phyloP scores from a whole-genome alignment of 176 grass and related monocot genomes.

The Calamus simplicifolius region DNA sequence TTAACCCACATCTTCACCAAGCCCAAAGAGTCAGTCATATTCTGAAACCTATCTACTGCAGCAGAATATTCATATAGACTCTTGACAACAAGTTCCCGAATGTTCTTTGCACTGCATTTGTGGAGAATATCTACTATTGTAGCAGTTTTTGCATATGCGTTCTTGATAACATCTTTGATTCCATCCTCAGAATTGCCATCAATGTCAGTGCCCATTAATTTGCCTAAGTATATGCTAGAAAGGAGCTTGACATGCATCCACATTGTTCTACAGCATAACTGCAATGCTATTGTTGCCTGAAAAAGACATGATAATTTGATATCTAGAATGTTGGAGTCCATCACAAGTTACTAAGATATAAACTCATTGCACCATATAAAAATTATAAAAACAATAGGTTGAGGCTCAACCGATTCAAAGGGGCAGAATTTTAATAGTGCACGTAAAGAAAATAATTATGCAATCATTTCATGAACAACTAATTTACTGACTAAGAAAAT shows the following conservation, averaged over 20 bases:
- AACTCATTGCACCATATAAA: too few relatives aligned
- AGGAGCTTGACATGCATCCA: constrained; percentile 28
- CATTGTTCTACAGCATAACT: constrained; percentile 53
- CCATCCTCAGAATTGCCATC: constrained; percentile 15
- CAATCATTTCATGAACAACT: too few relatives aligned
- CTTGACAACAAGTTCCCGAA: constrained; percentile 34
- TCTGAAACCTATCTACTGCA: constrained; percentile 21
- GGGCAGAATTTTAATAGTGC: too few relatives aligned
- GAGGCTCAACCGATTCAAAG: too few relatives aligned
- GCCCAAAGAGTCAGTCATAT: constrained; percentile 31
- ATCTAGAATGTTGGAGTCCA: background rate
- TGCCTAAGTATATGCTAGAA: constrained; percentile 20
- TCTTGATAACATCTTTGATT: constrained; percentile 37
- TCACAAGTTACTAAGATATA: too few relatives aligned
- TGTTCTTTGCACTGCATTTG: constrained; percentile 37
- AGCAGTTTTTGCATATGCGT: constrained; percentile 44
- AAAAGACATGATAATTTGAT: constrained; percentile 11
- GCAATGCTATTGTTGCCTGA: constrained; percentile 48
- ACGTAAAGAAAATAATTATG: too few relatives aligned
- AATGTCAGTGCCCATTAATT: background rate
- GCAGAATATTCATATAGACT: constrained; percentile 49
- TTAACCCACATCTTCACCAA: constrained; percentile 81
- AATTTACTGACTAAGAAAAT: too few relatives aligned
- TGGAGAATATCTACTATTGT: constrained; percentile 43
- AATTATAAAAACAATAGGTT: too few relatives aligned